Conservation (phyloP, 2,329 filamentous ascomycete genomes). For the Epichloe coenophiala region DNA sequence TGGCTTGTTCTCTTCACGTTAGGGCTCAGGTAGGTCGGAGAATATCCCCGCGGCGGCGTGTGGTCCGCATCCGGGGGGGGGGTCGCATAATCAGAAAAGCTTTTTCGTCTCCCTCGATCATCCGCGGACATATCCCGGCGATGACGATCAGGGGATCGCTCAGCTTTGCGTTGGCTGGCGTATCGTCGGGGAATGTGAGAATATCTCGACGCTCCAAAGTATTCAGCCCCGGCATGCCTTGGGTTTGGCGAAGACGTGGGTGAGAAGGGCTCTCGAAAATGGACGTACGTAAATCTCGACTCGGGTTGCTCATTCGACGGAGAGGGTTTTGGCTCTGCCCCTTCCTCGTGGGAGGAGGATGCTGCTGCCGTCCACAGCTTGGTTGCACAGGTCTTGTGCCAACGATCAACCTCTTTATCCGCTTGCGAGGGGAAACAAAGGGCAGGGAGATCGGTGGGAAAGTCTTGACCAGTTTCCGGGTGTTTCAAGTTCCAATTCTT, state of each 20-base stretch:
- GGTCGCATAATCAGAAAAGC: constrained; percentile 37
- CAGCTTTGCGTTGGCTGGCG: constrained; percentile 17
- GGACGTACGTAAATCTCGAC: constrained; percentile 25
- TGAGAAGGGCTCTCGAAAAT: constrained; percentile 18
- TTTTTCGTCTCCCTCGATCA: constrained; percentile 30
- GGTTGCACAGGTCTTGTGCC: constrained; percentile 69
- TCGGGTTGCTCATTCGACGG: constrained; percentile 18
- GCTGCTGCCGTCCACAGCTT: constrained; percentile 51
- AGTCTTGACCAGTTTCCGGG: constrained; percentile 56
- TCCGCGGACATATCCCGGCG: constrained; percentile 27
- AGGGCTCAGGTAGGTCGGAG: constrained; percentile 22
- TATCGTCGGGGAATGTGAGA: constrained; percentile 27
- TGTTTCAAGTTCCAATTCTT: constrained; percentile 63
- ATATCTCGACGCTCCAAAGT: constrained; percentile 24
- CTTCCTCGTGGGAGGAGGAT: constrained; percentile 7
- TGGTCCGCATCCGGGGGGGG: constrained; percentile 15
- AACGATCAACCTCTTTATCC: constrained; percentile 69
- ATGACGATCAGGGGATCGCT: constrained; percentile 21
- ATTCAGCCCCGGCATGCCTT: constrained; percentile 18
- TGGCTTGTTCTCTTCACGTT: constrained; percentile 17
- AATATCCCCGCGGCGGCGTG: constrained; percentile 14
- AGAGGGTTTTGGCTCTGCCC: constrained; percentile 7
- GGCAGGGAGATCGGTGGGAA: constrained; percentile 44
- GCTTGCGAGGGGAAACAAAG: constrained; percentile 57
- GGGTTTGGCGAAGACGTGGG: constrained; percentile 12